Conservation (phyloP, 768 basidiomycete genomes). For the Mycena rosella region DNA sequence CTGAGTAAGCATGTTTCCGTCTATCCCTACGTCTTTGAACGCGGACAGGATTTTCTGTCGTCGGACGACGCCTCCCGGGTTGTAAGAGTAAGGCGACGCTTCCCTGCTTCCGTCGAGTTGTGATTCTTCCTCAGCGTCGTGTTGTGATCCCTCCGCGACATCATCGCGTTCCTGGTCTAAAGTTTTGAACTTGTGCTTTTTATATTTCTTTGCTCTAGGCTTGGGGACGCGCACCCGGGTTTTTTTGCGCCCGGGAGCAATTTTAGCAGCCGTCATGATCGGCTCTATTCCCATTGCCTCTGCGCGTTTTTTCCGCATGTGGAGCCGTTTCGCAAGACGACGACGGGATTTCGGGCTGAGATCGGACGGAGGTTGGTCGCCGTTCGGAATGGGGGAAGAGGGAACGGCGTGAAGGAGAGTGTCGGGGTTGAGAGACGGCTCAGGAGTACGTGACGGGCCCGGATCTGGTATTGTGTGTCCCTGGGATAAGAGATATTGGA, state of each 20-base stretch:
- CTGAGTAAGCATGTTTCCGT: conserved; percentile 54
- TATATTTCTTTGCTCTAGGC: conserved; percentile 17
- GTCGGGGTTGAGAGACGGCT: conserved; percentile 3
- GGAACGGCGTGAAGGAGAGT: conserved; percentile 22
- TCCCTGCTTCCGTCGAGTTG: too few species aligned
- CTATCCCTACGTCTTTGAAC: conserved; percentile 60
- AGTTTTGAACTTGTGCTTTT: conserved; percentile 21
- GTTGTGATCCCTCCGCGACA: neutral
- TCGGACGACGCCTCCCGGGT: conserved; percentile 55
- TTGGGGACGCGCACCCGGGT: conserved; percentile 15
- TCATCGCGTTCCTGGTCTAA: conserved; percentile 5
- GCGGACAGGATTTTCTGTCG: conserved; percentile 58
- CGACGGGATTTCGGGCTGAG: conserved; percentile 63
- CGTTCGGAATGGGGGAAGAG: conserved; percentile 24
- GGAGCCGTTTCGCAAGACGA: conserved; percentile 70
- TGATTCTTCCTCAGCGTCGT: neutral
- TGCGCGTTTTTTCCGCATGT: conserved; percentile 82
- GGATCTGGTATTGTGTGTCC: neutral
- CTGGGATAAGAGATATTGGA: neutral
- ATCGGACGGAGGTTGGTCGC: conserved; percentile 7
- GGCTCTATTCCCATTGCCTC: conserved; percentile 52
- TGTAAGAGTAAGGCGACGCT: conserved; percentile 19
- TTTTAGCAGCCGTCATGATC: conserved; percentile 46
- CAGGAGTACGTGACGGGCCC: neutral
- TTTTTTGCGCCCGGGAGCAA: conserved; percentile 53